Evolutionary conservation across 1,284 basidiomycete genomes (phyloP), one percentile per base, ranked within the genome.

Genomic region (Austropuccinia psidii): DNA sequence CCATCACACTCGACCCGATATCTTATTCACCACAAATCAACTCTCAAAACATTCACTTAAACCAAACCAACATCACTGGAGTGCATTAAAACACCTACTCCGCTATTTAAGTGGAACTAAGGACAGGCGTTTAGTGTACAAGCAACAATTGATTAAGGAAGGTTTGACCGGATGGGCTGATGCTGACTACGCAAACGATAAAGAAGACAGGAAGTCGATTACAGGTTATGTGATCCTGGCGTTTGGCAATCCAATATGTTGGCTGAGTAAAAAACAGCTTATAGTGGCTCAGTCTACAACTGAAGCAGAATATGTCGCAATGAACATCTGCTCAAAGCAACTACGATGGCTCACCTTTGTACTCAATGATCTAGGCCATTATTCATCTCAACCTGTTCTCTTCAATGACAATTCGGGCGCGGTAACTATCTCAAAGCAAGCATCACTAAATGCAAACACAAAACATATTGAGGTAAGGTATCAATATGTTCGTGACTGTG

Each of bases 241-340:
- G 27, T 19, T 27, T 6, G 66, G 68, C 0, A 49, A 57, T 35
- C n/a, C 49, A 5, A 49, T 70, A 3, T 55, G 67, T 29, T 70
- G 67, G 67, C 35, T 21, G 8, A 37, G 54, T 8, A 49, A 60
- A 27, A 70, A 70, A 35, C 68, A 68, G 33, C 15, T 37, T 29
- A 27, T 43, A 2, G 66, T 68, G 7, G 31, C 52, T 33, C 5
- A 35, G 27, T 57, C 50, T 4, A 31, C 33, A 9, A 52, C 45
- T 3, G 31, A 66, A 27, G 62, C 45, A 29, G 67, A 69, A 33
- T 49, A 57, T 24, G 35, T 39, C 27, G 52, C 54, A 0, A 43
- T 57, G 1, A 47, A 43, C 15, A 39, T 55, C 4, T 54, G 31
- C 15, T 39, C 39, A 17, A 50, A 69, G 21, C 31, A 69, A 47